Conservation (phyloP, 129 eudicot genomes). For the Silybum marianum region DNA sequence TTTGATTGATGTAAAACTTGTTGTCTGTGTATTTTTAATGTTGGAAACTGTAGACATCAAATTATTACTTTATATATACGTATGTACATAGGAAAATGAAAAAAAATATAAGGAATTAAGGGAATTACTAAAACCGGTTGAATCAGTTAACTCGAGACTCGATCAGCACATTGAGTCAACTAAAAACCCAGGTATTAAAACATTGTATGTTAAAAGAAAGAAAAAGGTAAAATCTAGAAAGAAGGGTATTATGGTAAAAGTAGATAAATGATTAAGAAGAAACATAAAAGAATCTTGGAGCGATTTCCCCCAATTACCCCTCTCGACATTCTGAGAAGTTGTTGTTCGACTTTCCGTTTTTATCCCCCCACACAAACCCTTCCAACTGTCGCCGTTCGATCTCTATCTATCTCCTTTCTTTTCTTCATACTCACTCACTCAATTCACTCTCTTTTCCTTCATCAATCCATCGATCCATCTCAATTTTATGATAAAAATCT, state of each 20-base stretch:
- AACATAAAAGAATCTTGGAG: neutral
- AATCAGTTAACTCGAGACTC: no score
- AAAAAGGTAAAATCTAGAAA: neutral
- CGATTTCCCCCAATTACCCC: constrained; percentile 11
- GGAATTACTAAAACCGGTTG: no score
- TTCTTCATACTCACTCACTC: neutral
- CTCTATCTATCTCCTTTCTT: constrained; percentile 10
- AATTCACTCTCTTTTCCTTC: no score
- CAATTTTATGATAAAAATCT: neutral
- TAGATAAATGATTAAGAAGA: neutral
- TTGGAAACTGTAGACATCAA: no score
- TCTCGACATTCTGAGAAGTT: neutral
- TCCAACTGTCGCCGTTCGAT: constrained; percentile 27
- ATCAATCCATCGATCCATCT: neutral
- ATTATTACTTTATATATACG: no score
- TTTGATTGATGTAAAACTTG: no score
- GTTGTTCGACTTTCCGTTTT: constrained; percentile 16
- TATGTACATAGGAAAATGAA: no score
- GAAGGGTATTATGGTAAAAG: neutral
- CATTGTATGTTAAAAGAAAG: no score
- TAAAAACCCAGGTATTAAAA: no score
- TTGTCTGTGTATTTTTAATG: no score
- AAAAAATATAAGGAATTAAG: no score
- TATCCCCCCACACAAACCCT: constrained; percentile 21
- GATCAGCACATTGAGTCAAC: no score